These are phyloP conservation scores for Leishmania tarentolae DNA, from an alignment of 208 protist species.

Conservation along the genomic window DNA sequence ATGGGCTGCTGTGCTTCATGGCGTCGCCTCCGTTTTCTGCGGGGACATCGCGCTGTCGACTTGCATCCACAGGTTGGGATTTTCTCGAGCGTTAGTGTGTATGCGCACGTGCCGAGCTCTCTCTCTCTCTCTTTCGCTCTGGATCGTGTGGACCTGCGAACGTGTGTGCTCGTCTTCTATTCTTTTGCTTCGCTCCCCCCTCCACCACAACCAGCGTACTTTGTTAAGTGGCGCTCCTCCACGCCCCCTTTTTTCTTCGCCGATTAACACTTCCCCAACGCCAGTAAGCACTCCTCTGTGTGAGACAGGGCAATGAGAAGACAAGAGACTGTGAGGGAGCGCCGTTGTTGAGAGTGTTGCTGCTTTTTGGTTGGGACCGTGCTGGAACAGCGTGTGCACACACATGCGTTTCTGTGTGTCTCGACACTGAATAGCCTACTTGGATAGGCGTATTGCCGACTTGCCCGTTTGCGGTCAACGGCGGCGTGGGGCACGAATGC, in stretches of 20 bases:
- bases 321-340: background rate
- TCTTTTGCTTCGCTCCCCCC: background rate
- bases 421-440: background rate
- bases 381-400: background rate
- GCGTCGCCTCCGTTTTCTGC: background rate
- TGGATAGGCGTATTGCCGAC: too few relatives aligned
- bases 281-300: background rate
- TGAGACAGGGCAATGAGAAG: background rate
- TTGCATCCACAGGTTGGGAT: background rate
- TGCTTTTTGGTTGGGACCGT: background rate
- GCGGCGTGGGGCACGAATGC: background rate
- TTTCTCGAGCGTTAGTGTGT: background rate
- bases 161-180: background rate
- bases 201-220: too few relatives aligned
- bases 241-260: background rate
- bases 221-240: background rate
- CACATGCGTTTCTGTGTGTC: background rate
- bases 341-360: background rate
- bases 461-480: background rate
- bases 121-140: background rate
- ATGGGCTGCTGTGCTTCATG: background rate
- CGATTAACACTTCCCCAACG: conserved; percentile 2
- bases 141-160: background rate
- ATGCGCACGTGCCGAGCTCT: background rate
- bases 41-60: background rate